These are phyloP conservation scores for Galerina sulciceps DNA, from an alignment of 768 basidiomycete species.

Conservation along the genomic window DNA sequence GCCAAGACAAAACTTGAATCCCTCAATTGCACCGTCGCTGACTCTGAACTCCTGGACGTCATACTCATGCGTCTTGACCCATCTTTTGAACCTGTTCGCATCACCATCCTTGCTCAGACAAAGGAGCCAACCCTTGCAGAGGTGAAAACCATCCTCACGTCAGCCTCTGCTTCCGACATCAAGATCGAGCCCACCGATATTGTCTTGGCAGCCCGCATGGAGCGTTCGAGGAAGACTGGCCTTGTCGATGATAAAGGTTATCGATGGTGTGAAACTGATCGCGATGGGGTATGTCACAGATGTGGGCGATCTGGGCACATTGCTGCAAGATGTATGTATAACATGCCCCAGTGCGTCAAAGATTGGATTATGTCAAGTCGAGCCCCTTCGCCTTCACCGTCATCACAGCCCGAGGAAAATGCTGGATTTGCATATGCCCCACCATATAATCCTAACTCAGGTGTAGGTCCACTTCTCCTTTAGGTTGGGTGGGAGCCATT, in stretches of 20 bases:
- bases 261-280: slow-evolving; percentile 14
- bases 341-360: slow-evolving; percentile 18
- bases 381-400: too few relatives aligned
- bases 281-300: slow-evolving; percentile 13
- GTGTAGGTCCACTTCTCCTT: too few relatives aligned
- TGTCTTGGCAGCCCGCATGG: not conserved
- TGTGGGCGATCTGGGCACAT: slow-evolving; percentile 14
- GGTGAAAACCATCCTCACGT: slow-evolving; percentile 15
- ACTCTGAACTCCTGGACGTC: slow-evolving; percentile 22
- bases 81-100: slow-evolving; percentile 16
- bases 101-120: slow-evolving; percentile 17
- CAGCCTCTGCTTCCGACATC: slow-evolving; percentile 8
- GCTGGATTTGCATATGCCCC: too few relatives aligned
- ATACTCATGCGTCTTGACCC: slow-evolving; percentile 23
- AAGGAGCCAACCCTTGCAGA: slow-evolving; percentile 2
- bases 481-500: too few relatives aligned
- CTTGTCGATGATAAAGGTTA: slow-evolving; percentile 9
- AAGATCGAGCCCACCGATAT: not conserved
- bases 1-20: slow-evolving; percentile 12
- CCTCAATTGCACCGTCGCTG: slow-evolving; percentile 8
- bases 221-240: not conserved
- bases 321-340: slow-evolving; percentile 16
- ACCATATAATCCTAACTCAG: too few relatives aligned
- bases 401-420: too few relatives aligned
- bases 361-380: too few relatives aligned